A percentile compares a stretch with the other conserved stretches of the same genome.
Conservation (phyloP, 2,329 filamentous ascomycete species). For the Sporothrix luriei region DNA sequence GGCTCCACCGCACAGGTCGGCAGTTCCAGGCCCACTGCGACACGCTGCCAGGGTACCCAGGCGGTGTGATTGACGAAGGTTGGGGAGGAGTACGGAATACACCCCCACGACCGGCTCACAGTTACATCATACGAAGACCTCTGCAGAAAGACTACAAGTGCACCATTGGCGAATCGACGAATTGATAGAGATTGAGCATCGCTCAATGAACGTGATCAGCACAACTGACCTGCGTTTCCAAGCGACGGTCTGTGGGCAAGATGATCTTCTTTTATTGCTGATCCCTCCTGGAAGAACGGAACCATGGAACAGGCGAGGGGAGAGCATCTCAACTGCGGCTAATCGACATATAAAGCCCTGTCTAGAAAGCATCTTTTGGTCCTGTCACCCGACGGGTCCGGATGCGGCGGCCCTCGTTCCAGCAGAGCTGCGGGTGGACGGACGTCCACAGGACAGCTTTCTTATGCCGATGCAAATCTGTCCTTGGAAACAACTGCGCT, state of each 20-base stretch:
- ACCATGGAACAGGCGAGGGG: slow-evolving; percentile 14
- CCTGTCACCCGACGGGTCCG: neutral
- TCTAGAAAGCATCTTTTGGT: neutral
- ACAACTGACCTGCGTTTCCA: neutral
- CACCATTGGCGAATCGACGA: neutral
- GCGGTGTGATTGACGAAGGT: no score
- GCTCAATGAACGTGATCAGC: no score
- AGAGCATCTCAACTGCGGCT: neutral
- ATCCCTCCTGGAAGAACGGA: neutral
- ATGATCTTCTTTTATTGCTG: neutral
- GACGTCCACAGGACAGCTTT: neutral
- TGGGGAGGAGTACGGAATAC: no score
- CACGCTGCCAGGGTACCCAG: neutral
- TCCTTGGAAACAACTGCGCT: no score
- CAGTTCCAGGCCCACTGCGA: neutral
- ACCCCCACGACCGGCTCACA: no score
- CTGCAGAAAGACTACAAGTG: neutral
- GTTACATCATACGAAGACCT: neutral
- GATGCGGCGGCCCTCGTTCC: slow-evolving; percentile 1
- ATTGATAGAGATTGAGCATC: neutral
- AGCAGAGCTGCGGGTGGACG: slow-evolving; percentile 1
- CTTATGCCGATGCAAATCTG: neutral
- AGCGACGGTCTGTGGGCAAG: slow-evolving; percentile 8
- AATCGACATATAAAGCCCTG: neutral
- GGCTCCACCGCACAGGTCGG: neutral